Conservation (phyloP, 768 basidiomycete genomes). For the Suillus hirtellus region DNA sequence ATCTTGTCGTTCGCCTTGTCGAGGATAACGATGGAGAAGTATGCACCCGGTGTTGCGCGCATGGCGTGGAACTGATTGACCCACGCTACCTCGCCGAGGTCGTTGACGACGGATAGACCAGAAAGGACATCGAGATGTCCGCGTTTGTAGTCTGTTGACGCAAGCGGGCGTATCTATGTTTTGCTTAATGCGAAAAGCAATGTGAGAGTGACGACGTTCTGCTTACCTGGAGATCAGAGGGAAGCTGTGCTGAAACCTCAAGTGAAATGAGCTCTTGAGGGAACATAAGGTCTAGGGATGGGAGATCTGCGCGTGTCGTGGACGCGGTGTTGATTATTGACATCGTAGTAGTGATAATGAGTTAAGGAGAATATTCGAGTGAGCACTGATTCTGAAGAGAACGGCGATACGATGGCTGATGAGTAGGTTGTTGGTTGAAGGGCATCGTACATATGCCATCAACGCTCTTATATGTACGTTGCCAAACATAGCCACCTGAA, state of each 20-base stretch:
- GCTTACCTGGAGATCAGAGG: slow-evolving; percentile 67
- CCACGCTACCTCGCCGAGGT: slow-evolving; percentile 70
- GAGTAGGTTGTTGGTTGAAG: slow-evolving; percentile 3
- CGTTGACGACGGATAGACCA: slow-evolving; percentile 69
- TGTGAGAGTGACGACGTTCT: slow-evolving; percentile 15
- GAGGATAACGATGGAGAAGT: slow-evolving; percentile 86
- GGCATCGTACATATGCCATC: slow-evolving; percentile 8
- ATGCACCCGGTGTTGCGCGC: slow-evolving; percentile 58
- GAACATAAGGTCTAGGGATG: slow-evolving; percentile 77
- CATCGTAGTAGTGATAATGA: neutral
- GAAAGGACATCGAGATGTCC: slow-evolving; percentile 82
- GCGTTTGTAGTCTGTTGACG: slow-evolving; percentile 78
- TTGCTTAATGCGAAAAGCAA: neutral
- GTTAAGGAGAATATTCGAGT: slow-evolving; percentile 9
- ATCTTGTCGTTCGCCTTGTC: slow-evolving; percentile 73
- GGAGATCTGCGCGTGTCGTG: slow-evolving; percentile 49
- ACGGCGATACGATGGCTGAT: slow-evolving; percentile 1
- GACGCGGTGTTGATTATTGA: slow-evolving; percentile 15
- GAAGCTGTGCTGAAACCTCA: slow-evolving; percentile 60
- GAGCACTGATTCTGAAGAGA: slow-evolving; percentile 10
- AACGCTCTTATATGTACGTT: neutral
- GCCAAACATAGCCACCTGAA: neutral
- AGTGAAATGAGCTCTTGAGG: slow-evolving; percentile 66
- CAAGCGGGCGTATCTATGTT: slow-evolving; percentile 85
- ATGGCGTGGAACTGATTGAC: slow-evolving; percentile 63